Conservation (phyloP, 1,284 basidiomycete genomes). For the Irpex sp. region DNA sequence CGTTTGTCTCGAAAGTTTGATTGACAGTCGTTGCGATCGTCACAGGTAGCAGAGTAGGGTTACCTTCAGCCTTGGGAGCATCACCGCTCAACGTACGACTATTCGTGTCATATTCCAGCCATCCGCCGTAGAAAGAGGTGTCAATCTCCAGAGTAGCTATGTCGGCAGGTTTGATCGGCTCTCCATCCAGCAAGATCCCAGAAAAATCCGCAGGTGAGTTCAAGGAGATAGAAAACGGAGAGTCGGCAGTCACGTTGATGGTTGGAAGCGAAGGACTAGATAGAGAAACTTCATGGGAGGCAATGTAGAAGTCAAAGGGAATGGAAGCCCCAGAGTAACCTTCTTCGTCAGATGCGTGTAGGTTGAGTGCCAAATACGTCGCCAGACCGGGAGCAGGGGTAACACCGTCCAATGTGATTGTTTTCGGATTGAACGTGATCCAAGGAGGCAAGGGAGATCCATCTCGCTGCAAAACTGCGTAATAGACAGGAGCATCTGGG, state of each 20-base stretch:
- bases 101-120: constrained; percentile 62
- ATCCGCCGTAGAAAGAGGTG: constrained; percentile 48
- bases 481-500: constrained; percentile 47
- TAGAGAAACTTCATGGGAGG: constrained; percentile 63
- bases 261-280: constrained; percentile 44
- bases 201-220: constrained; percentile 54
- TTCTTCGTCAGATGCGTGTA: constrained; percentile 64
- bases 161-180: constrained; percentile 48
- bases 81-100: constrained; percentile 62
- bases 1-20: constrained; percentile 59
- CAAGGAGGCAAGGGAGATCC: constrained; percentile 73
- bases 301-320: constrained; percentile 56
- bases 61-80: constrained; percentile 39
- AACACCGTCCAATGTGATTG: constrained; percentile 78
- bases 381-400: constrained; percentile 47
- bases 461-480: constrained; percentile 62
- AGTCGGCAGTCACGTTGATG: constrained; percentile 61
- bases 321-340: constrained; percentile 54
- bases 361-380: constrained; percentile 41
- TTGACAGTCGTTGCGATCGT: constrained; percentile 60
- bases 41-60: constrained; percentile 50
- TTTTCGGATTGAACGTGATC: constrained; percentile 67
- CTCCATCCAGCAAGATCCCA: constrained; percentile 60
- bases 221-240: constrained; percentile 56
- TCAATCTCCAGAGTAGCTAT: constrained; percentile 53